Evolutionary conservation across 2,329 filamentous ascomycete genomes (phyloP), one percentile per base, ranked within the genome.

Genomic region (Tolypocladium tropicale): DNA sequence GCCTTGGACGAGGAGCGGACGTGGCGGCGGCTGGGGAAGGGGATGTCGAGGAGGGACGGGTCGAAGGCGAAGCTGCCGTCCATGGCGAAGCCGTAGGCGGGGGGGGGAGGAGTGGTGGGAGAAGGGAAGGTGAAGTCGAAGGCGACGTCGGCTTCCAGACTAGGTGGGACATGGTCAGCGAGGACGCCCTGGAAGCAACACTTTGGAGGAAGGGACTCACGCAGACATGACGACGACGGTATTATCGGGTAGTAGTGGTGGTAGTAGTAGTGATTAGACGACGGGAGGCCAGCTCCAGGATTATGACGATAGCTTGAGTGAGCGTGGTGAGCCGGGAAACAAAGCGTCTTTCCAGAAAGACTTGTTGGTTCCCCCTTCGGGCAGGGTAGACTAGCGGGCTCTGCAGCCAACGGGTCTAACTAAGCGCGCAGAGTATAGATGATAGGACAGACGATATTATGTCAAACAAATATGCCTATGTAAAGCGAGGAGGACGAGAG

Each of bases 1-100:
- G 80, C 79, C 64, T 84, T 82, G 61, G 86, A 89, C 57, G 79
- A 78, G 65, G 82, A 82, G 67, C 84, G 83, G 68, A 75, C 77
- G 69, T 89, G 84, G 61, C 74, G 75, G 61, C 72, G 72, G 67
- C 70, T 69, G 33, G 18, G 16, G 69, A 73, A 82, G 28, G 80
- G 74, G 58, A 82, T 75, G 61, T 82, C 78, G 60, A 83, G 73
- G 57, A 84, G 72, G 56, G 79, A 76, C 49, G 78, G 72, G 63
- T 84, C 80, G 71, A 83, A 83, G 58, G 74, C 73, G 67, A 77
- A 81, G 64, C 60, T 28, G n/a, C 55, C 55, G 52, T 58, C 60
- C 62, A 69, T 62, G 56, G 54, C 32, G 48, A 64, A 59, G 33
- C 36, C 53, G 30, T 62, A 55, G 32, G 62, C 57, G 6, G 66